Conservation (phyloP, 179 eudicot genomes). For the Gypsophila paniculata region DNA sequence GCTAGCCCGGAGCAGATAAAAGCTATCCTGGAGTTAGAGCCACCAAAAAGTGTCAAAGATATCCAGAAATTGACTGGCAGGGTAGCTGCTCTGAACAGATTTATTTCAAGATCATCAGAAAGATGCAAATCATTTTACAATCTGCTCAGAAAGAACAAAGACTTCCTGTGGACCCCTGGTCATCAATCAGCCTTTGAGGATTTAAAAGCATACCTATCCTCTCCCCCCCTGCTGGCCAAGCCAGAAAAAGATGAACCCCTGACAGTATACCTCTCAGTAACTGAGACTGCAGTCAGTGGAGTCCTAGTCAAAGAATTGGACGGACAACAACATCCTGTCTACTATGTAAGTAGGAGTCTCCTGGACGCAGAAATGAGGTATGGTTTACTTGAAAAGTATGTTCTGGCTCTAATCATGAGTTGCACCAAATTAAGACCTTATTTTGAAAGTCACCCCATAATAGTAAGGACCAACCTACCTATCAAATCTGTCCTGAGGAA, state of each 20-base stretch:
- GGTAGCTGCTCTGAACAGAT: not conserved
- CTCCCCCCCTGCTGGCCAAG: not conserved
- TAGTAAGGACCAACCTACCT: not conserved
- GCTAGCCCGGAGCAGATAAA: not conserved
- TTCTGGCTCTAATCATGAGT: not conserved
- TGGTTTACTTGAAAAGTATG: not conserved
- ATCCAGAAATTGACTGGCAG: not conserved
- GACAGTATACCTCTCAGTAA: not conserved
- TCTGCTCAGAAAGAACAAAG: not conserved
- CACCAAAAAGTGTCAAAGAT: not conserved
- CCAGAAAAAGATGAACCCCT: not conserved
- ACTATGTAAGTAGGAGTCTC: not conserved
- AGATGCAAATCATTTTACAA: too few relatives aligned
- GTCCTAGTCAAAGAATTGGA: not conserved
- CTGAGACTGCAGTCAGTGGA: not conserved
- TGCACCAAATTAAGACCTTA: not conserved
- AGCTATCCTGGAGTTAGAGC: not conserved
- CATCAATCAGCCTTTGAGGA: not conserved
- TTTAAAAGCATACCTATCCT: not conserved
- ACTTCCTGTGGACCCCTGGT: not conserved
- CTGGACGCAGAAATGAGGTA: not conserved
- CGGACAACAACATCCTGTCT: not conserved
- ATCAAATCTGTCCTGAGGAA: not conserved
- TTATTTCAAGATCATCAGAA: not conserved
- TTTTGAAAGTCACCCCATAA: not conserved